Percentiles rank a stretch among this genome's conserved stretches.
phyloP scores from a whole-genome alignment of 208 protist genomes.

The Crithidia brevicula region DNA sequence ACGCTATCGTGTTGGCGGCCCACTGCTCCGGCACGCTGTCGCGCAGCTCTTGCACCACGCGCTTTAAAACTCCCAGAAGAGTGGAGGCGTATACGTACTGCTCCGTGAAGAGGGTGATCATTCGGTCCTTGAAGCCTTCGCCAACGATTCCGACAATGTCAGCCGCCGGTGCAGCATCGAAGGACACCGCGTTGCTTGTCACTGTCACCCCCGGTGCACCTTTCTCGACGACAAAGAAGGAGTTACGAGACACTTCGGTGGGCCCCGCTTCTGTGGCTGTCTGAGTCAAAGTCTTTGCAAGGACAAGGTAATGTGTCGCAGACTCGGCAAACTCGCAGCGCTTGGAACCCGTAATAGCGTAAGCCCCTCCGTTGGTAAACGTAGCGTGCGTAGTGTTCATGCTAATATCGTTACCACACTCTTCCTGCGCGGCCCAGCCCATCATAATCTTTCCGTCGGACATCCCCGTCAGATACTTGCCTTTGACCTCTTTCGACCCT shows the following conservation, averaged over 20 bases:
- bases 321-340: conserved; percentile 50
- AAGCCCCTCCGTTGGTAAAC: conserved; percentile 37
- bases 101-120: conserved; percentile 85
- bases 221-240: conserved; percentile 81
- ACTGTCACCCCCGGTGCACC: conserved; percentile 50
- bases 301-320: conserved; percentile 84
- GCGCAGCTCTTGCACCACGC: conserved; percentile 68
- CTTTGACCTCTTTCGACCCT: conserved; percentile 76
- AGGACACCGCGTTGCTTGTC: conserved; percentile 34
- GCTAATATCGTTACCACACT: conserved; percentile 77
- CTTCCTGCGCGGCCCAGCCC: conserved; percentile 79
- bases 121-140: conserved; percentile 82
- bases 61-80: conserved; percentile 78
- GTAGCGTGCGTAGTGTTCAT: conserved; percentile 68
- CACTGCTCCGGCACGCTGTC: conserved; percentile 54
- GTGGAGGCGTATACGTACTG: conserved; percentile 84
- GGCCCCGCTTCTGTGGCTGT: conserved; percentile 55
- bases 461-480: conserved; percentile 87
- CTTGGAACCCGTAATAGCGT: conserved; percentile 72
- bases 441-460: conserved; percentile 82
- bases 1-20: conserved; percentile 55
- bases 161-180: conserved; percentile 50
- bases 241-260: conserved; percentile 57
- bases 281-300: conserved; percentile 82
- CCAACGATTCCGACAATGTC: conserved; percentile 83